phyloP scores from a whole-genome alignment of 768 basidiomycete genomes.

The Mycena indigotica region DNA sequence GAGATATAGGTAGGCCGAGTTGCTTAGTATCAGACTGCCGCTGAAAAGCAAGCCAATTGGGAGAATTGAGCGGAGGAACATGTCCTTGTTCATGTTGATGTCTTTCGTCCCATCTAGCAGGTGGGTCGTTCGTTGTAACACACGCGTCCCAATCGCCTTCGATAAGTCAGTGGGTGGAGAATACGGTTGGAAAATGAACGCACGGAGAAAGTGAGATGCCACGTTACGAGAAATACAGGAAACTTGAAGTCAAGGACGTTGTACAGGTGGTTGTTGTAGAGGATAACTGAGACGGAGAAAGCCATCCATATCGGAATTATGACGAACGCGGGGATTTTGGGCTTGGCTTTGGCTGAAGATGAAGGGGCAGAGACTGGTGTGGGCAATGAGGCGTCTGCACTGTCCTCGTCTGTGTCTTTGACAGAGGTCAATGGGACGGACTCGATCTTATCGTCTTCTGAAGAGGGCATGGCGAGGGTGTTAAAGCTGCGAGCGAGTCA shows the following conservation, averaged over 20 bases:
- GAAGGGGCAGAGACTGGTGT: constrained; percentile 17
- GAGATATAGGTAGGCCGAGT: constrained; percentile 90
- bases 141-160: constrained; percentile 80
- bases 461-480: constrained; percentile 11
- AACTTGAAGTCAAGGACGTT: constrained; percentile 81
- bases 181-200: background rate
- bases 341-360: constrained; percentile 41
- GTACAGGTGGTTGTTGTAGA: constrained; percentile 94
- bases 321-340: constrained; percentile 61
- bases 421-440: constrained; percentile 9
- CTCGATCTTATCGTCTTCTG: constrained; percentile 15
- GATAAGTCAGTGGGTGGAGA: background rate
- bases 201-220: constrained; percentile 47
- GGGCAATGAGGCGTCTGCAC: constrained; percentile 41
- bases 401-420: constrained; percentile 8
- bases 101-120: constrained; percentile 81
- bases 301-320: constrained; percentile 94
- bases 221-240: constrained; percentile 93
- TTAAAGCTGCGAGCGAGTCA: constrained; percentile 5
- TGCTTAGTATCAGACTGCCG: constrained; percentile 73
- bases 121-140: constrained; percentile 78
- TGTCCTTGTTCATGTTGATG: constrained; percentile 74
- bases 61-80: constrained; percentile 83
- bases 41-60: constrained; percentile 95
- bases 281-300: constrained; percentile 86